phyloP scores from a whole-genome alignment of 2,329 filamentous ascomycete genomes.

The Botrytis sinoallii region DNA sequence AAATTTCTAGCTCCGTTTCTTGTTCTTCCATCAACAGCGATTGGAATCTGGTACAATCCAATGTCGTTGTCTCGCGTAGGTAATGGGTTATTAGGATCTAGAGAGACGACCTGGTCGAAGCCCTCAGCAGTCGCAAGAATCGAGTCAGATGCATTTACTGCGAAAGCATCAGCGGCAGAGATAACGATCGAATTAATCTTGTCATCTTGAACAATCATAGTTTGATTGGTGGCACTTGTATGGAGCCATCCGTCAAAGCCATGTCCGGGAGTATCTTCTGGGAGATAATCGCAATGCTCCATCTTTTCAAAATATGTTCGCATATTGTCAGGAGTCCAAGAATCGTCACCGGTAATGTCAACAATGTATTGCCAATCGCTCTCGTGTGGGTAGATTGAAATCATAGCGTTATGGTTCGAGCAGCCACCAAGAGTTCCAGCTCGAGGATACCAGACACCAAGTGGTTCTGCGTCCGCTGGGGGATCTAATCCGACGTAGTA shows the following conservation, averaged over 20 bases:
- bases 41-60: constrained; percentile 33
- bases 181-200: constrained; percentile 12
- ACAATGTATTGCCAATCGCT: constrained; percentile 31
- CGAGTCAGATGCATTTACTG: neutral
- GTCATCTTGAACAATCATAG: constrained; percentile 25
- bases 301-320: constrained; percentile 42
- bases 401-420: constrained; percentile 29
- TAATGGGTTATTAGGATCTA: constrained; percentile 31
- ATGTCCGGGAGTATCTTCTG: constrained; percentile 36
- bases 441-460: constrained; percentile 37
- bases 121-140: neutral
- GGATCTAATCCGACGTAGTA: constrained; percentile 32
- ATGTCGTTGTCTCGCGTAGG: constrained; percentile 27
- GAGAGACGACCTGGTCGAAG: constrained; percentile 21
- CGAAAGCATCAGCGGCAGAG: neutral
- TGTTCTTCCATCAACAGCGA: constrained; percentile 24
- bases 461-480: constrained; percentile 26
- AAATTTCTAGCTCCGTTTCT: constrained; percentile 30
- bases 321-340: constrained; percentile 41
- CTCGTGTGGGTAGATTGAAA: constrained; percentile 26
- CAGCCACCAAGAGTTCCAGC: constrained; percentile 37
- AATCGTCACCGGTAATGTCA: constrained; percentile 29
- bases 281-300: constrained; percentile 45
- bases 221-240: constrained; percentile 22
- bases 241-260: constrained; percentile 37